A percentile compares a stretch with the other conserved stretches of the same genome.
Conservation (phyloP, 495 filamentous ascomycete genomes). For the Amorphotheca resinae region DNA sequence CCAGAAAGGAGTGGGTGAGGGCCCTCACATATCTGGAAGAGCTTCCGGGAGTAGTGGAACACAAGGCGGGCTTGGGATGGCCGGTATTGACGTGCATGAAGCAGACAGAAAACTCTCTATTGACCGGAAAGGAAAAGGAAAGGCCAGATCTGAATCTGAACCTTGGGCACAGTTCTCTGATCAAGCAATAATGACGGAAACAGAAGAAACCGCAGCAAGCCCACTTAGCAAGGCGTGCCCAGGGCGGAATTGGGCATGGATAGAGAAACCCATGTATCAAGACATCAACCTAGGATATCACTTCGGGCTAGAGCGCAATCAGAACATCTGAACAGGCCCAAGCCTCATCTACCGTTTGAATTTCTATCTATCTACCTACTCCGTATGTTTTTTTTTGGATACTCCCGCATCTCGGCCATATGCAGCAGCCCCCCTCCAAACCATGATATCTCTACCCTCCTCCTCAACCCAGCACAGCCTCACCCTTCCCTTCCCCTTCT, state of each 20-base stretch:
- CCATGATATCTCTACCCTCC: no score
- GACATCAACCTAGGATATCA: conserved; percentile 24
- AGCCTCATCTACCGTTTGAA: no score
- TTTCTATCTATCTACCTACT: no score
- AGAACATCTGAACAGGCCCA: background rate
- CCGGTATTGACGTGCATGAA: conserved; percentile 8
- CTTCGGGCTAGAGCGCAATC: conserved; percentile 15
- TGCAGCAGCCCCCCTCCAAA: no score
- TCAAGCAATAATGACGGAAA: no score
- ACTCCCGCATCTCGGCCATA: no score
- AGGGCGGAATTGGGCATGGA: conserved; percentile 16
- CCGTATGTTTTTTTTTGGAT: no score
- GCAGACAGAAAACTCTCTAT: conserved; percentile 13
- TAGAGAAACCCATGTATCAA: conserved; percentile 23
- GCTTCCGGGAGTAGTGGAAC: conserved; percentile 1
- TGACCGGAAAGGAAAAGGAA: conserved; percentile 14
- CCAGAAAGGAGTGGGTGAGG: conserved; percentile 15
- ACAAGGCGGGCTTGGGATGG: background rate
- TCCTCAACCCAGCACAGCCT: no score
- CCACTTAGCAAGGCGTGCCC: background rate
- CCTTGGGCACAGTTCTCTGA: background rate
- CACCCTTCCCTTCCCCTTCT: no score
- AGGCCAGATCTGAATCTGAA: conserved; percentile 3
- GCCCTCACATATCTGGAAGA: conserved; percentile 15
- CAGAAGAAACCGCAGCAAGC: no score